phyloP scores from a whole-genome alignment of 257 asterid species.

The Ligustrum vulgare region DNA sequence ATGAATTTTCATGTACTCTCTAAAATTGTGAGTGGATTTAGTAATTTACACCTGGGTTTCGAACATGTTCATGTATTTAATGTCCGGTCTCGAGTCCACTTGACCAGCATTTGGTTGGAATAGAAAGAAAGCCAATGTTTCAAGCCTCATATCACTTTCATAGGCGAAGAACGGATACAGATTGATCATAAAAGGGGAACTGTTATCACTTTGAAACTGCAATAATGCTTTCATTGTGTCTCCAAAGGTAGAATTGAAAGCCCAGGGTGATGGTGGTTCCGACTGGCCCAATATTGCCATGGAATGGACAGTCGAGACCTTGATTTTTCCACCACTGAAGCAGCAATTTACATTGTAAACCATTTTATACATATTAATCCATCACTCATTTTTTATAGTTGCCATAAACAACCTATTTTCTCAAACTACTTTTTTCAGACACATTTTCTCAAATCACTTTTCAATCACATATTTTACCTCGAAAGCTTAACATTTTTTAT shows the following conservation, averaged over 20 bases:
- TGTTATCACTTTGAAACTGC: conserved; percentile 60
- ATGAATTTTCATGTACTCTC: background rate
- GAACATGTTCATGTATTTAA: conserved; percentile 96
- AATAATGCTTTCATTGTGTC: conserved; percentile 63
- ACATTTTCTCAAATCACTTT: no score
- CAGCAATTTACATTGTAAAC: conserved; percentile 24
- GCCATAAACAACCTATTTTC: no score
- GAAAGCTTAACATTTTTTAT: no score
- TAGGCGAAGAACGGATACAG: conserved; percentile 96
- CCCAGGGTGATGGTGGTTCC: conserved; percentile 61
- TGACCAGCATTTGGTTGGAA: conserved; percentile 95
- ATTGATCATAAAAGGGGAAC: conserved; percentile 86
- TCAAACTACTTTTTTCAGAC: no score
- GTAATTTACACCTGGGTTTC: conserved; percentile 91
- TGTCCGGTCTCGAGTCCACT: conserved; percentile 62
- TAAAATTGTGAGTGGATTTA: background rate
- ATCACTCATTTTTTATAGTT: background rate
- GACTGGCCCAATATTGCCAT: conserved; percentile 54
- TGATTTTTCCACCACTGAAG: conserved; percentile 49
- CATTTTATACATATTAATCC: background rate
- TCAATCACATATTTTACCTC: no score
- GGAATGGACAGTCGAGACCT: conserved; percentile 59
- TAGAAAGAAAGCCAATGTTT: conserved; percentile 79
- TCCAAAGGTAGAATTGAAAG: conserved; percentile 47
- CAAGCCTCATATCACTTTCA: conserved; percentile 81